Evolutionary conservation across 2,329 filamentous ascomycete species (phyloP), one percentile per base, ranked within the genome.

Genomic region (Blastomyces gilchristii): DNA sequence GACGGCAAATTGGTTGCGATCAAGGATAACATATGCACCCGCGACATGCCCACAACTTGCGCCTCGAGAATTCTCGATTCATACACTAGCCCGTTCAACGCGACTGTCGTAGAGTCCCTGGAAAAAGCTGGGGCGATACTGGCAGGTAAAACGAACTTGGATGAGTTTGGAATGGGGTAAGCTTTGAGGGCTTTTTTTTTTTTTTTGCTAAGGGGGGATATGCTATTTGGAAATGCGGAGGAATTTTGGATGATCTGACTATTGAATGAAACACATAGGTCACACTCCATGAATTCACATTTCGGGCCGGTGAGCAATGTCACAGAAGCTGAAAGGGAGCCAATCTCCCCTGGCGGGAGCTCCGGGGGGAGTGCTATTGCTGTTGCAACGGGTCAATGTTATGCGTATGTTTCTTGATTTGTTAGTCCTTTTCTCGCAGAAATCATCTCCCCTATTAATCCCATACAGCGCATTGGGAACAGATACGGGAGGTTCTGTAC

Each of bases 341-440:
- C 75, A 28, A 73, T 85, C 34, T 94, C 91, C 0, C 87, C 89
- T 0, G 92, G 92, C 47, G 92, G 92, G 39, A 97, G 92, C 73
- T 97, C 93, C 3, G 94, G 94, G 52, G 94, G 94, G 22, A 97
- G 92, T 73, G 94, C 94, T 2, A 84, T 95, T 11, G 90, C 91
- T 16, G 90, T 97, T 47, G 85, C 83, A 25, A 80, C 82, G 0
- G 82, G 82, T 5, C 80, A 86, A 70, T 85, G 82, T 67, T 81
- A 82, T 79, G 81, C 81, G 77, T 84, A 76, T 66, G 80, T 34
- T 34, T 34, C 77, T 41, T 25, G 9, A 22, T 34, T 39, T 60
- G 18, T 37, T 49, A 47, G 22, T 22, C 12, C 28, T 34, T 34
- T 53, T 39, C n/a, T 6, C 31, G 28, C 28, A 50, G 34, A 49